These are phyloP conservation scores for Candida cerambycidarum DNA, from an alignment of 805 yeast species.

Conservation along the genomic window DNA sequence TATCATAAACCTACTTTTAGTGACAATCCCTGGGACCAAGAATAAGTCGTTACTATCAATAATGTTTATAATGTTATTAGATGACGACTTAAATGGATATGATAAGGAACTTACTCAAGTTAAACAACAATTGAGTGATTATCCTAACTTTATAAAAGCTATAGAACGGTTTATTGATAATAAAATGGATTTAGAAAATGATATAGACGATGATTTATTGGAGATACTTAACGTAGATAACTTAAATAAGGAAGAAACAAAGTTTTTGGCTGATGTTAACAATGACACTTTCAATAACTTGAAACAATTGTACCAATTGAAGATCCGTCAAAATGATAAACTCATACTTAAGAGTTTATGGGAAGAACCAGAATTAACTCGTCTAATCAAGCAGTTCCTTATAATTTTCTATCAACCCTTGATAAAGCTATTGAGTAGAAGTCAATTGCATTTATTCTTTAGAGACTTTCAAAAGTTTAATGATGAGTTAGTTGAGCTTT, in stretches of 20 bases:
- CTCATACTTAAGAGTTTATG: conserved; percentile 71
- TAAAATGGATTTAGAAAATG: conserved; percentile 1
- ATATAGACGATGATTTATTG: conserved; percentile 10
- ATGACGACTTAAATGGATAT: conserved; percentile 18
- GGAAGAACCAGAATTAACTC: conserved; percentile 83
- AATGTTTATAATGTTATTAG: conserved; percentile 57
- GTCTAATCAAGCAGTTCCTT: conserved; percentile 68
- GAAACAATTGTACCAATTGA: conserved; percentile 61
- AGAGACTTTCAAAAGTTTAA: conserved; percentile 36
- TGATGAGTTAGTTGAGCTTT: conserved; percentile 62
- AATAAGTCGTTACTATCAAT: conserved; percentile 57
- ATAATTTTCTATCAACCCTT: conserved; percentile 44
- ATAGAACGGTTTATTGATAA: conserved; percentile 25
- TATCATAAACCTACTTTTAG: conserved; percentile 77
- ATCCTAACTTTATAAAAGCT: conserved; percentile 24
- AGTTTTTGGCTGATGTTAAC: not conserved
- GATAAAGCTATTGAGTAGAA: conserved; percentile 34
- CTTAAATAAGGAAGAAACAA: not conserved
- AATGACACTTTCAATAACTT: conserved; percentile 36
- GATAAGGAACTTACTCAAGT: conserved; percentile 31
- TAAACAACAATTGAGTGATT: conserved; percentile 28
- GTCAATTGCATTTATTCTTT: conserved; percentile 40
- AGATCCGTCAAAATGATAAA: conserved; percentile 73
- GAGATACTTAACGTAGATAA: not conserved
- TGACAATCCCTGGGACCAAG: conserved; percentile 32